These are phyloP conservation scores for Boletus smithii DNA, from an alignment of 1,284 basidiomycete genomes.

Conservation along the genomic window DNA sequence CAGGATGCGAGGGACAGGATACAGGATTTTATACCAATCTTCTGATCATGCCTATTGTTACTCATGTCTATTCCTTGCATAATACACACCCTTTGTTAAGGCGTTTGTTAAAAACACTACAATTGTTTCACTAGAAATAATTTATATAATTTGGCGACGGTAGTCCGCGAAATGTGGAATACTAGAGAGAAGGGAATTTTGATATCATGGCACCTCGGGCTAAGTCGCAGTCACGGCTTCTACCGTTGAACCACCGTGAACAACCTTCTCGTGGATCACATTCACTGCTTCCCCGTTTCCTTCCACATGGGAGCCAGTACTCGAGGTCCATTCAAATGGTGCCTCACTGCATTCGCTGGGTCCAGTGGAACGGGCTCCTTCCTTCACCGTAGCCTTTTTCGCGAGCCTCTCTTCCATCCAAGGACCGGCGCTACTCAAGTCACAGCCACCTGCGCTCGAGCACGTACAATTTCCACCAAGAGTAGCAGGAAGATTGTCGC, in stretches of 20 bases:
- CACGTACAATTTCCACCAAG: constrained; percentile 57
- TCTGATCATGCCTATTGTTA: constrained; percentile 39
- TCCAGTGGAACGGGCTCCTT: not conserved
- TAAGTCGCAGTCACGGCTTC: not conserved
- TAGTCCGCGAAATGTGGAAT: not conserved
- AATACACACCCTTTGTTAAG: constrained; percentile 1
- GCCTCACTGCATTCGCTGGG: not conserved
- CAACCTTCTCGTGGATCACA: constrained; percentile 13
- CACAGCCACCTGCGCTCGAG: constrained; percentile 51
- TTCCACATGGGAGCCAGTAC: constrained; percentile 3
- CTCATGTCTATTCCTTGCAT: constrained; percentile 10
- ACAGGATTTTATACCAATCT: constrained; percentile 88
- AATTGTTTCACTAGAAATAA: no score
- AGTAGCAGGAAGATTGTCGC: constrained; percentile 44
- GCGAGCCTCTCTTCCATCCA: constrained; percentile 61
- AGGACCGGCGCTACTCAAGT: constrained; percentile 59
- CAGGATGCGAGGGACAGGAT: constrained; percentile 93
- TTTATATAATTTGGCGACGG: not conserved
- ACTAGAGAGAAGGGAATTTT: not conserved
- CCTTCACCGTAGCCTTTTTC: constrained; percentile 23
- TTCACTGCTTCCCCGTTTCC: not conserved
- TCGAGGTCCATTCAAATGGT: constrained; percentile 11
- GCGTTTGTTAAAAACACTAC: not conserved
- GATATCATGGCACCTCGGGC: constrained; percentile 10
- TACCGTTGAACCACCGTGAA: not conserved